Evolutionary conservation across 1,139 yeast genomes (phyloP).

Genomic region (Saccharomyces hybrid): DNA sequence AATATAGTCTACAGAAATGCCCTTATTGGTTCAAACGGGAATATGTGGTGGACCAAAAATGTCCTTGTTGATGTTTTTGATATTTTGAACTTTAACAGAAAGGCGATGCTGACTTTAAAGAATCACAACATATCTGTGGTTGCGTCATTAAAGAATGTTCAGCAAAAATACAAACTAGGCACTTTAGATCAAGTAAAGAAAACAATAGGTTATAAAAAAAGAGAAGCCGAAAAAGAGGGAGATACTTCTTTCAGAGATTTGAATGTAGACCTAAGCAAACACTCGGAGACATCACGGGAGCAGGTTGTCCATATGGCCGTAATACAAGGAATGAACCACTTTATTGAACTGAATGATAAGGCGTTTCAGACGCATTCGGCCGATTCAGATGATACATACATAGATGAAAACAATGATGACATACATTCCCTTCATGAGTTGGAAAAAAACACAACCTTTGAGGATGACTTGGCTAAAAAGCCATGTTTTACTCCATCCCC

Average conservation of each 20-base stretch:
- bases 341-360: not conserved
- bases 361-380: not conserved
- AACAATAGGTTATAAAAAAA: not conserved
- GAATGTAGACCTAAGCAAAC: not conserved
- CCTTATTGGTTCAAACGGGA: slow-evolving; percentile 10
- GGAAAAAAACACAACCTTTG: not conserved
- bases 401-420: slow-evolving; percentile 6
- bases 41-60: slow-evolving; percentile 17
- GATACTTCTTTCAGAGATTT: not conserved
- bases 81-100: slow-evolving; percentile 13
- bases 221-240: not conserved
- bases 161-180: slow-evolving; percentile 14
- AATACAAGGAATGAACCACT: not conserved
- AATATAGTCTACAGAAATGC: slow-evolving; percentile 15
- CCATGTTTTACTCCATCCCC: slow-evolving; percentile 14
- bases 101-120: slow-evolving; percentile 8
- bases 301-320: not conserved
- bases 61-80: slow-evolving; percentile 18
- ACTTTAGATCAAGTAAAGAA: not conserved
- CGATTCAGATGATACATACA: not conserved
- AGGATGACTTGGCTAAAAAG: not conserved
- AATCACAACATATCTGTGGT: slow-evolving; percentile 14
- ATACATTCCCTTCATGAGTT: slow-evolving; percentile 4
- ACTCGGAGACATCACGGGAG: not conserved
- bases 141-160: slow-evolving; percentile 13